Evolutionary conservation across 2,329 filamentous ascomycete species (phyloP), one percentile per base, ranked within the genome.

Genomic region (Aspergillus sp.): DNA sequence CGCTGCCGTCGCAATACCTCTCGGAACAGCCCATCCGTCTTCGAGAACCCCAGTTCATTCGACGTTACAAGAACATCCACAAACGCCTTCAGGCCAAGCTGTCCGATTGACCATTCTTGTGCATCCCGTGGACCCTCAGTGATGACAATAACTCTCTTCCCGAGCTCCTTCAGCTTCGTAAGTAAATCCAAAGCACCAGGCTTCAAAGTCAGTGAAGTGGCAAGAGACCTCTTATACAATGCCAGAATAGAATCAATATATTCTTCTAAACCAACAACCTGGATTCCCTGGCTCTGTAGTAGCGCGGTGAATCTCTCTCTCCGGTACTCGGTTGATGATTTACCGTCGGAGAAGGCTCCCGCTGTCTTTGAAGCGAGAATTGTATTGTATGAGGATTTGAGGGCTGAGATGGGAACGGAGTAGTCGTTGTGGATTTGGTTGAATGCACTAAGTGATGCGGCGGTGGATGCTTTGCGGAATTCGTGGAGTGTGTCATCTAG

Each of bases 401-500:
- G 59, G 2, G 21, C 11, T 6, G 60, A 52, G 2, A 57, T 27
- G 4, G 35, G 5, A 11, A 52, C 47, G 56, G 43, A 68, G 54
- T 44, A 15, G 11, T 55, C 40, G 11, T 57, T 25, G 7, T 64
- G 61, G 14, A 81, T 72, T 6, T 49, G 39, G 1, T 59, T 52
- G 4, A 81, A 71, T 4, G 75, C 70, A 5, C 60, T 40, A 0
- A 60, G 55, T 1, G 72, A 74, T 2, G 79, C 79, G 4, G 61
- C 53, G 1, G 61, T 57, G 1, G 78, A 80, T 11, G 76, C 76
- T 17, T 62, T 68, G 49, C 77, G 76, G 49, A 81, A 82, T 46
- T 78, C 72, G 57, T 82, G 80, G 1, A 82, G 66, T 0, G 79
- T 81, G 60, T 81, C 79, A 55, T 82, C 79, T 6, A 82, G 73